A percentile compares a stretch with the other conserved stretches of the same genome.
These are phyloP conservation scores for Sugiyamaella japonica DNA, from an alignment of 1,139 yeast genomes.

Conservation along the genomic window DNA sequence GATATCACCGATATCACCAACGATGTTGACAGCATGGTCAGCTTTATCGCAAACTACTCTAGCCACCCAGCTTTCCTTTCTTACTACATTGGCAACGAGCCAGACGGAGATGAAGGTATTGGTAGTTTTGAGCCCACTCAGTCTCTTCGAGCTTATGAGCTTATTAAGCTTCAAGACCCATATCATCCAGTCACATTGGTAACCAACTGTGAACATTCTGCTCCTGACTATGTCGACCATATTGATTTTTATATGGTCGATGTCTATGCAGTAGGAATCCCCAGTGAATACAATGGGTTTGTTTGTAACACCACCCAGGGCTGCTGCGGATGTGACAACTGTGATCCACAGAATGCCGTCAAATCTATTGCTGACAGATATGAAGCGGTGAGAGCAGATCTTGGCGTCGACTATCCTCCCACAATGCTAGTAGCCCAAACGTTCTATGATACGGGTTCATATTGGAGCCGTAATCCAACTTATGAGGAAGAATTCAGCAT, in stretches of 20 bases:
- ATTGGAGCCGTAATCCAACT: slow-evolving; percentile 23
- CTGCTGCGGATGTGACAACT: slow-evolving; percentile 23
- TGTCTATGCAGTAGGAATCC: slow-evolving; percentile 24
- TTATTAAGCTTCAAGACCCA: slow-evolving; percentile 21
- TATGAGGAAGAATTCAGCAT: slow-evolving; percentile 23
- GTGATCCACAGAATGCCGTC: slow-evolving; percentile 20
- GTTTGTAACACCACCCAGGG: slow-evolving; percentile 22
- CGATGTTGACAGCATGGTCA: slow-evolving; percentile 14
- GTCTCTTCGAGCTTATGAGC: slow-evolving; percentile 20
- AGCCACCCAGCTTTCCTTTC: slow-evolving; percentile 21
- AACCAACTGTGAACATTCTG: slow-evolving; percentile 22
- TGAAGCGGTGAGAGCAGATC: slow-evolving; percentile 14
- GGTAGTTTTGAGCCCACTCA: slow-evolving; percentile 23
- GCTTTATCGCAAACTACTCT: slow-evolving; percentile 19
- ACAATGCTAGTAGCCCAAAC: slow-evolving; percentile 22
- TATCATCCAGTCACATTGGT: slow-evolving; percentile 25
- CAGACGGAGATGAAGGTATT: slow-evolving; percentile 23
- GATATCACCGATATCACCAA: slow-evolving; percentile 22
- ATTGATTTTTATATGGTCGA: slow-evolving; percentile 24
- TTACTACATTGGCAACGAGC: slow-evolving; percentile 24
- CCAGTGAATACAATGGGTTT: slow-evolving; percentile 19
- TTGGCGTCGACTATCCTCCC: slow-evolving; percentile 22
- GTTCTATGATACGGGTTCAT: slow-evolving; percentile 21
- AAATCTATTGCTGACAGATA: slow-evolving; percentile 21
- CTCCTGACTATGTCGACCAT: slow-evolving; percentile 20